Evolutionary conservation across 2,329 filamentous ascomycete species (phyloP), one percentile per base, ranked within the genome.

Genomic region (Curvularia sp.): DNA sequence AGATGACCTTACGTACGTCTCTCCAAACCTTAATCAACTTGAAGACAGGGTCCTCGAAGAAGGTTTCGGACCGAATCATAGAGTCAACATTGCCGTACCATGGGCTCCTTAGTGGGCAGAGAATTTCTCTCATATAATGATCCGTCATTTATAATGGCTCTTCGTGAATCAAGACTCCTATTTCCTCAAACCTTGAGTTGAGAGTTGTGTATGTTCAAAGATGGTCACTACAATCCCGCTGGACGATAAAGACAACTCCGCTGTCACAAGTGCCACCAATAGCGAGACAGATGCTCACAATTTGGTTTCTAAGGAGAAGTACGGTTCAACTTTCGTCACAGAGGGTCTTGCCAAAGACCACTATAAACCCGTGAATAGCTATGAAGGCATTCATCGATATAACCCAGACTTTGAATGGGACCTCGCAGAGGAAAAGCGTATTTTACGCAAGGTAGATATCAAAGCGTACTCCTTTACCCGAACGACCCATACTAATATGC

Each of bases 341-440:
- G 57, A 66, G n/a, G 78, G 76, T 2, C 61, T 80, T 12, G 70
- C 74, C 3, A 62, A 73, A 28, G 55, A 60, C 13, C 73, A 74
- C 35, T 85, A 85, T 63, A 79, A 79, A 58, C 84, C 84, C 0
- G 82, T 85, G n/a, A 79, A 80, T 1, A 74, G 74, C 6, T 89
- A 88, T 64, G 86, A 89, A 66, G 85, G 85, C 3, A 73, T 79
- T 8, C 86, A 88, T 71, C 79, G 85, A 49, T 88, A 83, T 68
- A 85, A 88, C 63, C 85, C 85, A 0, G 69, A 78, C 1, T 85
- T 83, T 46, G 76, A 81, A 46, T 89, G 86, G 86, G 82, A 82
- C 2, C 73, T 79, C 10, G 78, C 81, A 48, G 86, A 88, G 65
- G 86, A 88, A 72, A 81, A 79, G 68, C 80, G 73, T 47, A 71